A percentile compares a stretch with the other conserved stretches of the same genome.
These are phyloP conservation scores for Blastomyces silverae DNA, from an alignment of 2,329 filamentous ascomycete genomes.

Conservation along the genomic window DNA sequence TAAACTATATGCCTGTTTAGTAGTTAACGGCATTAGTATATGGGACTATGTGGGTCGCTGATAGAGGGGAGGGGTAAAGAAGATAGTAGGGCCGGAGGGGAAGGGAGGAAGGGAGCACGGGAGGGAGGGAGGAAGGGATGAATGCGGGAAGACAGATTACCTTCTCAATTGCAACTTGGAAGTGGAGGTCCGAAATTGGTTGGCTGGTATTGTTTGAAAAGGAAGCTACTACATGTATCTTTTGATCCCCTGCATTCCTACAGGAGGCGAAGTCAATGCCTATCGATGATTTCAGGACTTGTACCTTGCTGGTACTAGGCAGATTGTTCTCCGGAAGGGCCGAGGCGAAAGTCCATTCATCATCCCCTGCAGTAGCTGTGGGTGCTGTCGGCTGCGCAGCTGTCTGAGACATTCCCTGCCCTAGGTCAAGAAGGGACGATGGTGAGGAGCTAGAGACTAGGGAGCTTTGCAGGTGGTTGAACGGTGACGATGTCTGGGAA, in stretches of 20 bases:
- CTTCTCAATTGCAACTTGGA: constrained; percentile 90
- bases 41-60: constrained; percentile 13
- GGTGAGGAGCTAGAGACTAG: constrained; percentile 23
- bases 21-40: constrained; percentile 14
- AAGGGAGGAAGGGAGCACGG: not conserved
- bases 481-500: constrained; percentile 44
- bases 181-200: constrained; percentile 71
- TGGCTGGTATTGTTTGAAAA: constrained; percentile 75
- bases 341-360: constrained; percentile 92
- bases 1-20: constrained; percentile 64
- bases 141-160: constrained; percentile 42
- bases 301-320: constrained; percentile 56
- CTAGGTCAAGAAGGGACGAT: constrained; percentile 33
- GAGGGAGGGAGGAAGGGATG: not conserved
- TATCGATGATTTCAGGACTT: constrained; percentile 63
- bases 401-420: constrained; percentile 19
- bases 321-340: constrained; percentile 61
- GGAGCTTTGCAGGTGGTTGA: constrained; percentile 26
- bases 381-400: constrained; percentile 19
- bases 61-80: constrained; percentile 8
- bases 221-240: constrained; percentile 63
- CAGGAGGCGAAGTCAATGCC: constrained; percentile 67
- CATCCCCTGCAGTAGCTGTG: constrained; percentile 54
- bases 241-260: constrained; percentile 50
- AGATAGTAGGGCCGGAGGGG: not conserved